phyloP scores from a whole-genome alignment of 306 rosid genomes.

The Clitoria ternatea region DNA sequence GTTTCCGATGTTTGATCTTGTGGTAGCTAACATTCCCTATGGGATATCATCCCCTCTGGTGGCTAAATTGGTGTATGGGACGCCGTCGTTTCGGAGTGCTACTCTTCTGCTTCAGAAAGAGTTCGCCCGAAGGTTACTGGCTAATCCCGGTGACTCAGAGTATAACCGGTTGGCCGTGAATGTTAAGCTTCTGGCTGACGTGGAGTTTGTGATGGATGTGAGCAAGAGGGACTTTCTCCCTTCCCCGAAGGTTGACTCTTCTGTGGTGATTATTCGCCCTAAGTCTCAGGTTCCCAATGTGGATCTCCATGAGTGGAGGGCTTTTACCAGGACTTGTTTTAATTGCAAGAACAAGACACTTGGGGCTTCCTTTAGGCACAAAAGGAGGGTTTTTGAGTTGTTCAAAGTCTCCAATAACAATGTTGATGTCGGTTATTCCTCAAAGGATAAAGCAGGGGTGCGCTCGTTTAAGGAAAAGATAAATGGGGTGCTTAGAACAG shows the following conservation, averaged over 20 bases:
- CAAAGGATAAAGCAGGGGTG: constrained; percentile 8
- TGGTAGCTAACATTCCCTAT: constrained; percentile 88
- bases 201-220: constrained; percentile 72
- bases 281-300: constrained; percentile 53
- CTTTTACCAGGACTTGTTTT: constrained; percentile 67
- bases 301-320: constrained; percentile 65
- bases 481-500: constrained; percentile 48
- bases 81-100: constrained; percentile 55
- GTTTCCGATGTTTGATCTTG: constrained; percentile 72
- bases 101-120: constrained; percentile 92
- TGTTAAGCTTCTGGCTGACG: constrained; percentile 67
- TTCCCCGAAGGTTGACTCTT: constrained; percentile 80
- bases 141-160: constrained; percentile 69
- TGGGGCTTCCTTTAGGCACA: constrained; percentile 72
- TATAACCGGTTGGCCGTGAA: constrained; percentile 80
- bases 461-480: constrained; percentile 41
- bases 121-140: constrained; percentile 76
- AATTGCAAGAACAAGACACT: constrained; percentile 70
- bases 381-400: constrained; percentile 53
- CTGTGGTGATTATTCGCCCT: constrained; percentile 73
- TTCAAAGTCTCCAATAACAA: constrained; percentile 29
- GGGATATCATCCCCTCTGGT: constrained; percentile 80
- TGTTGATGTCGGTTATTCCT: background rate
- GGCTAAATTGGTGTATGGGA: constrained; percentile 54
- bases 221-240: constrained; percentile 90